Evolutionary conservation across 805 yeast genomes (phyloP).

Genomic region (Monosporozyma servazzii): DNA sequence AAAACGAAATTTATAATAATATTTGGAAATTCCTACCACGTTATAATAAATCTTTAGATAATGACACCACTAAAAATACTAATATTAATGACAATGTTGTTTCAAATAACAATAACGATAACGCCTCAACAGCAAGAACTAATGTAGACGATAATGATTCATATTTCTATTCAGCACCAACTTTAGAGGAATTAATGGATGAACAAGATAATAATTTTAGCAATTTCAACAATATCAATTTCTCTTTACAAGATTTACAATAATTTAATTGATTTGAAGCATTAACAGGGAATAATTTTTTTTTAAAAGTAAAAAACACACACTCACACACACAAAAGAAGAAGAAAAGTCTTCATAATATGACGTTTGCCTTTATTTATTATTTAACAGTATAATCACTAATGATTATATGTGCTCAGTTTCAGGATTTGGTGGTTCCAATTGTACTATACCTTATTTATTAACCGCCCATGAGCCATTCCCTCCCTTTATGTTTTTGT

Average conservation of each 20-base stretch:
- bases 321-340: too few species aligned
- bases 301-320: too few species aligned
- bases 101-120: neutral
- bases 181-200: conserved; percentile 28
- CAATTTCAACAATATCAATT: neutral
- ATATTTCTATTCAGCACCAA: conserved; percentile 20
- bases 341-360: neutral
- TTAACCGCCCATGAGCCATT: neutral
- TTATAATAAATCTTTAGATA: conserved; percentile 4
- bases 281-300: neutral
- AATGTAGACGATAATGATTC: conserved; percentile 1
- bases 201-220: conserved; percentile 16
- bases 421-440: neutral
- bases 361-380: neutral
- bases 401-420: neutral
- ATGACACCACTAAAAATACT: neutral
- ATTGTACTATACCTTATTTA: neutral
- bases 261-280: neutral
- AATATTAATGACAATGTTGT: conserved; percentile 5
- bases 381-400: neutral
- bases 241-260: neutral
- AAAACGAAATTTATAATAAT: conserved; percentile 7
- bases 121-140: conserved; percentile 5
- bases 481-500: neutral
- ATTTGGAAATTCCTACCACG: conserved; percentile 12